phyloP scores from a whole-genome alignment of 2,329 filamentous ascomycete species.

The Claviceps monticola region DNA sequence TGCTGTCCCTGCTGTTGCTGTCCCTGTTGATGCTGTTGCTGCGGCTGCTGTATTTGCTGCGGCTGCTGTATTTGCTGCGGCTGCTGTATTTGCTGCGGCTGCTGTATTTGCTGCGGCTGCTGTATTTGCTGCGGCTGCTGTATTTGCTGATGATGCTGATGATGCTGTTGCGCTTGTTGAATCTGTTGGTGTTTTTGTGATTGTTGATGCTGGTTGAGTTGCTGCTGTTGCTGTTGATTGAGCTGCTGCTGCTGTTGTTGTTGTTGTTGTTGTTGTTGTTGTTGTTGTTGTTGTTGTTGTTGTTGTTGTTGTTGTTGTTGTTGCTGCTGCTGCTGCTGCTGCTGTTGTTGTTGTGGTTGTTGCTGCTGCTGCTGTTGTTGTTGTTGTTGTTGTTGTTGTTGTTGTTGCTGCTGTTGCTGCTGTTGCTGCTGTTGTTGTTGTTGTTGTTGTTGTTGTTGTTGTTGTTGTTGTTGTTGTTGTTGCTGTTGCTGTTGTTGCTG shows the following conservation, averaged over 20 bases:
- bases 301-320: conserved; percentile 16
- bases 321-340: conserved; percentile 10
- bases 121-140: conserved; percentile 16
- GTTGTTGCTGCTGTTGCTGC: conserved; percentile 1
- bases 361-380: conserved; percentile 1
- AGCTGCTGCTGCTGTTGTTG: conserved; percentile 14
- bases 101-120: conserved; percentile 4
- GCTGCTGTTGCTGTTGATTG: conserved; percentile 18
- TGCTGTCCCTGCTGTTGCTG: conserved; percentile 13
- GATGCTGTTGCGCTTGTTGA: conserved; percentile 10
- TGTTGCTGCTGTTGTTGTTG: conserved; percentile 1
- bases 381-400: conserved; percentile 16
- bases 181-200: conserved; percentile 7
- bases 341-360: conserved; percentile 19
- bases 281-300: conserved; percentile 11
- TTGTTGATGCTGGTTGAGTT: conserved; percentile 11
- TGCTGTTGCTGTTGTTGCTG: conserved; percentile 15
- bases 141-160: conserved; percentile 15
- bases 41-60: conserved; percentile 9
- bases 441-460: conserved; percentile 16
- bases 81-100: conserved; percentile 12
- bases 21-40: conserved; percentile 14
- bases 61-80: conserved; percentile 16
- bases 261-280: conserved; percentile 20
- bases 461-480: conserved; percentile 17